Evolutionary conservation across 495 filamentous ascomycete species (phyloP).

Genomic region (Neurospora intermedia): DNA sequence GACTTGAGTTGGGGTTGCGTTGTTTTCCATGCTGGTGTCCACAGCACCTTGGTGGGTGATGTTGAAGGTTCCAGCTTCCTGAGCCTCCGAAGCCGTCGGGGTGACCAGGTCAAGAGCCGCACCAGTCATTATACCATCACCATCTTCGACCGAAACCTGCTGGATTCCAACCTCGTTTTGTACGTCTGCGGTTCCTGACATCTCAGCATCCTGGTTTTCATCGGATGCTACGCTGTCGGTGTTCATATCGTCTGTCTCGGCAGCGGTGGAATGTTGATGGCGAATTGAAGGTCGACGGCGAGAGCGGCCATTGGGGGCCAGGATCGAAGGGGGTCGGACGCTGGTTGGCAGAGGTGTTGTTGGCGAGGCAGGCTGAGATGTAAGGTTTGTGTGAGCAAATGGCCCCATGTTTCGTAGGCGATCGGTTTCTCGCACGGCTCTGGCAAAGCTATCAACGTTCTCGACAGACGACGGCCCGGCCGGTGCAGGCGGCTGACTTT

Average conservation of each 20-base stretch:
- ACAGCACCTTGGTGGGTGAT: slow-evolving; percentile 85
- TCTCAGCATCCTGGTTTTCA: slow-evolving; percentile 50
- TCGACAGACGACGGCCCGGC: slow-evolving; percentile 61
- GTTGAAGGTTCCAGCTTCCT: slow-evolving; percentile 84
- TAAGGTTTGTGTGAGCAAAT: slow-evolving; percentile 55
- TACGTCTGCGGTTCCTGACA: slow-evolving; percentile 68
- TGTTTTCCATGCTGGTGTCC: slow-evolving; percentile 78
- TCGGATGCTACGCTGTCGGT: slow-evolving; percentile 67
- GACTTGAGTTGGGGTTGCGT: slow-evolving; percentile 33
- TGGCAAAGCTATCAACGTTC: slow-evolving; percentile 59
- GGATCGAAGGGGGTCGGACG: slow-evolving; percentile 40
- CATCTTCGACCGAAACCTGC: slow-evolving; percentile 64
- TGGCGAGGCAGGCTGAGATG: slow-evolving; percentile 86
- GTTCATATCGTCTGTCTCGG: slow-evolving; percentile 76
- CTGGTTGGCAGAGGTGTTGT: slow-evolving; percentile 73
- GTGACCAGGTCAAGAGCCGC: slow-evolving; percentile 64
- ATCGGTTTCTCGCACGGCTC: slow-evolving; percentile 77
- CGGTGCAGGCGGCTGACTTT: slow-evolving; percentile 56
- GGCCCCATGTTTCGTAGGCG: slow-evolving; percentile 79
- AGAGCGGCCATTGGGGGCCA: slow-evolving; percentile 31
- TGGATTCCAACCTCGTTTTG: slow-evolving; percentile 69
- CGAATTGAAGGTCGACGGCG: slow-evolving; percentile 66
- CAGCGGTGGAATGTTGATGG: slow-evolving; percentile 78
- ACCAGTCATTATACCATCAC: slow-evolving; percentile 65
- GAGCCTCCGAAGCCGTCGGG: slow-evolving; percentile 68